Evolutionary conservation across 345 rosid species (phyloP).

Genomic region (Rubroshorea leprosula): DNA sequence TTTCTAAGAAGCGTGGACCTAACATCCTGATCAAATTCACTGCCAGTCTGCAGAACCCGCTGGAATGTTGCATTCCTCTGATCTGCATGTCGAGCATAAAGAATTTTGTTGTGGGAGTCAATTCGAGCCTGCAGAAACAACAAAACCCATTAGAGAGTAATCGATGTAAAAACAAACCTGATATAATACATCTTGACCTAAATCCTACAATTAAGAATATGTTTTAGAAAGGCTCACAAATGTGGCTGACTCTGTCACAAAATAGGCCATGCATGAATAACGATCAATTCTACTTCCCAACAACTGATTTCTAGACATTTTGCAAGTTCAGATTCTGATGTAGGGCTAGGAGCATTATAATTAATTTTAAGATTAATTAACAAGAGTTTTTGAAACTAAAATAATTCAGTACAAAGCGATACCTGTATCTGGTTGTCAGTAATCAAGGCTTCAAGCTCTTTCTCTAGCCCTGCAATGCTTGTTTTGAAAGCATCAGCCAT

Average conservation of each 20-base stretch:
- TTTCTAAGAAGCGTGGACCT: conserved; percentile 85
- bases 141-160: background rate
- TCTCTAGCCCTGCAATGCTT: conserved; percentile 70
- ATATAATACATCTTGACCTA: too few species aligned
- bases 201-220: too few species aligned
- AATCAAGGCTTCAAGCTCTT: conserved; percentile 87
- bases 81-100: conserved; percentile 94
- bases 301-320: background rate
- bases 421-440: conserved; percentile 98
- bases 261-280: too few species aligned
- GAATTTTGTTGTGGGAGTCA: conserved; percentile 95
- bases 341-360: background rate
- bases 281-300: too few species aligned
- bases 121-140: conserved; percentile 73
- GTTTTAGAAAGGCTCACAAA: too few species aligned
- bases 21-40: conserved; percentile 83
- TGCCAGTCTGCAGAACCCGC: conserved; percentile 87
- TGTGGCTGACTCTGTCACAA: too few species aligned
- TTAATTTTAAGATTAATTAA: background rate
- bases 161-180: background rate
- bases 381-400: too few species aligned
- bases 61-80: conserved; percentile 95
- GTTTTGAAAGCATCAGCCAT: conserved; percentile 99
- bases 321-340: background rate
- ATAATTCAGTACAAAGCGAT: background rate